These are phyloP conservation scores for Herpetospermum pedunculosum DNA, from an alignment of 306 rosid genomes.

Conservation along the genomic window DNA sequence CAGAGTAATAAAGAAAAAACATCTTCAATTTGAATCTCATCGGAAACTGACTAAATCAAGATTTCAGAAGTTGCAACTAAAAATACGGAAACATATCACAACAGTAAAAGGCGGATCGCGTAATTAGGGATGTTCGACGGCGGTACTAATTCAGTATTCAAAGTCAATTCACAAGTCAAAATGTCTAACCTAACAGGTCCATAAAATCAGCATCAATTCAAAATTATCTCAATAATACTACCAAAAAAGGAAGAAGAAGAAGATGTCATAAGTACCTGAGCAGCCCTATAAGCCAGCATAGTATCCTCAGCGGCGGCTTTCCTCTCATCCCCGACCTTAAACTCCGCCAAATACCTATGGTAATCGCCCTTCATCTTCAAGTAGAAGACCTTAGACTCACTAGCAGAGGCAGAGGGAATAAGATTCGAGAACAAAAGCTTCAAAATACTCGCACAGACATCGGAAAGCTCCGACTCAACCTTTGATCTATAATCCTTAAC, in stretches of 20 bases:
- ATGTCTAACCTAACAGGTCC: neutral
- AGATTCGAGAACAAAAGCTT: constrained; percentile 18
- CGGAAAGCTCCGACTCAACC: constrained; percentile 25
- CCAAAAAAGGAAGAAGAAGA: neutral
- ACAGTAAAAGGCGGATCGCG: neutral
- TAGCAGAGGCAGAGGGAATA: constrained; percentile 20
- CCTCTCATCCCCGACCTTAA: constrained; percentile 19
- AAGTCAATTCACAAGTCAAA: neutral
- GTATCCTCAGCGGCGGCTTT: constrained; percentile 31
- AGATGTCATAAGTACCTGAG: constrained; percentile 15
- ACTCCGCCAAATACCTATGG: constrained; percentile 27
- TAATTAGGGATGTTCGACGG: neutral
- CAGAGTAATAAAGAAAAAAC: neutral
- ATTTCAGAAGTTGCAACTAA: neutral
- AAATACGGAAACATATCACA: neutral
- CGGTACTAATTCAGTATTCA: neutral
- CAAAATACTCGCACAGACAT: constrained; percentile 23
- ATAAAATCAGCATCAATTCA: neutral
- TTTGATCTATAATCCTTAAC: constrained; percentile 19
- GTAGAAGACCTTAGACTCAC: constrained; percentile 30
- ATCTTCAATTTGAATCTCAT: neutral
- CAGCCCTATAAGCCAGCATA: constrained; percentile 22
- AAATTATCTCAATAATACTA: neutral
- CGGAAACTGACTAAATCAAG: neutral
- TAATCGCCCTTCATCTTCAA: constrained; percentile 34